Percentiles rank a stretch among this genome's conserved stretches.
Evolutionary conservation across 352 stramenopile species (phyloP).

Genomic region (Peronosclerospora sorghi): DNA sequence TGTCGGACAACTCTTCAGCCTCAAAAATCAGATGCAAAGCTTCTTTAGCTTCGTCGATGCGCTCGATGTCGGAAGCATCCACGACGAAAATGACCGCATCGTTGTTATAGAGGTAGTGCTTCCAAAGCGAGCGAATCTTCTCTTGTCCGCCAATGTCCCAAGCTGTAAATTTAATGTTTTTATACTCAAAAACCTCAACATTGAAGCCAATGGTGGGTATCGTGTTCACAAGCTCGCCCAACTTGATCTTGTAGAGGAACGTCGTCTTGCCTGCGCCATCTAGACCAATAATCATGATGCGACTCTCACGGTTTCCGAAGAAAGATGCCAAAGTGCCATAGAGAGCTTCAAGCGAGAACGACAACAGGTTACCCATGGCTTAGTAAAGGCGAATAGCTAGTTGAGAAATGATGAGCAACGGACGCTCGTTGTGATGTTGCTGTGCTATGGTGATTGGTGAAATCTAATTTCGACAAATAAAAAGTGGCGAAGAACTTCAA

Average conservation of each 20-base stretch:
- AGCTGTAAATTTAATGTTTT: constrained; percentile 62
- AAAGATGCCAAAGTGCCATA: constrained; percentile 21
- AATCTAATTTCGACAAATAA: too few species aligned
- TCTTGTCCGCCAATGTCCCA: constrained; percentile 77
- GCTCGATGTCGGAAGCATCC: constrained; percentile 41
- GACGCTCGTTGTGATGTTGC: too few species aligned
- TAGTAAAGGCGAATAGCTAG: background rate
- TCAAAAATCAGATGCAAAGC: constrained; percentile 33
- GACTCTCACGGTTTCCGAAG: constrained; percentile 27
- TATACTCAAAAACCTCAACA: constrained; percentile 66
- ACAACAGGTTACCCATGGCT: constrained; percentile 39
- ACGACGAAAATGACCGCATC: constrained; percentile 81
- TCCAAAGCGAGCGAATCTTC: too few species aligned
- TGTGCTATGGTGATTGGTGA: too few species aligned
- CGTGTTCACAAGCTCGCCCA: constrained; percentile 56
- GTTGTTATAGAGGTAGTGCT: constrained; percentile 52
- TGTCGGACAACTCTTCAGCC: constrained; percentile 26
- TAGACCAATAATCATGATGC: constrained; percentile 86
- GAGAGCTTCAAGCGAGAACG: constrained; percentile 22
- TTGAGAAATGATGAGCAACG: background rate
- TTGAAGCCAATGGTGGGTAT: constrained; percentile 85
- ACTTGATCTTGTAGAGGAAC: constrained; percentile 86
- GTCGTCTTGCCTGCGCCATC: constrained; percentile 96
- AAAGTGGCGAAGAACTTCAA: too few species aligned
- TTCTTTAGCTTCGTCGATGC: constrained; percentile 34